Evolutionary conservation across 2,329 filamentous ascomycete species (phyloP).

Genomic region (Golovinomyces cichoracearum): DNA sequence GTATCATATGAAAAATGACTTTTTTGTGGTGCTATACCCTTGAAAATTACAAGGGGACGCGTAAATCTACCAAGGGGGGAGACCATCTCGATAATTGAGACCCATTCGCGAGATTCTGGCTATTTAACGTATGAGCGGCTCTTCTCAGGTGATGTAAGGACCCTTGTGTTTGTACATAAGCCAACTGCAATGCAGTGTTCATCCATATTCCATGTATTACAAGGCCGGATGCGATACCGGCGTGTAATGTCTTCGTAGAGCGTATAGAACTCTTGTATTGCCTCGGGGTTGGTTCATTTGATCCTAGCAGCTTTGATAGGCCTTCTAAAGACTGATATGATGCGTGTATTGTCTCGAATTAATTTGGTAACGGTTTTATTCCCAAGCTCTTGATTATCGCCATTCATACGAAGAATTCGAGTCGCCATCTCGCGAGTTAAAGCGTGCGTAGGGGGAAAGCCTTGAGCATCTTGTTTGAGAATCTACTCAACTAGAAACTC

Average conservation of each 20-base stretch:
- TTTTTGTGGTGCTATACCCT: not conserved
- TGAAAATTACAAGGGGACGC: not conserved
- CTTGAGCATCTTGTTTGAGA: not conserved
- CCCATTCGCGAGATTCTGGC: not conserved
- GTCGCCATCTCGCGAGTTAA: not conserved
- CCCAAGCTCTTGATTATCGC: not conserved
- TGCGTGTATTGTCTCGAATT: not conserved
- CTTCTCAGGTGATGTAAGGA: not conserved
- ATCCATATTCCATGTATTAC: not conserved
- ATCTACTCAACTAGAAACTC: not conserved
- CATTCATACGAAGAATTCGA: not conserved
- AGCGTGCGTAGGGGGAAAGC: not conserved
- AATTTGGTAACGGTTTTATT: not conserved
- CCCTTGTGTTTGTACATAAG: not conserved
- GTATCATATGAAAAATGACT: not conserved
- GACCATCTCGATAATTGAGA: not conserved
- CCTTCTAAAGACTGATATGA: not conserved
- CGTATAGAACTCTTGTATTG: not conserved
- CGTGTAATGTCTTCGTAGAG: not conserved
- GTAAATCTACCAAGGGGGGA: not conserved
- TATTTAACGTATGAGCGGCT: not conserved
- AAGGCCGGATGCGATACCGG: not conserved
- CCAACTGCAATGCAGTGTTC: not conserved
- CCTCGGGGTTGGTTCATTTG: not conserved
- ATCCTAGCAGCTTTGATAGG: not conserved